Base-by-base conservation (phyloP, 1,284 basidiomycete species). In the Volvariella volvacea region DNA sequence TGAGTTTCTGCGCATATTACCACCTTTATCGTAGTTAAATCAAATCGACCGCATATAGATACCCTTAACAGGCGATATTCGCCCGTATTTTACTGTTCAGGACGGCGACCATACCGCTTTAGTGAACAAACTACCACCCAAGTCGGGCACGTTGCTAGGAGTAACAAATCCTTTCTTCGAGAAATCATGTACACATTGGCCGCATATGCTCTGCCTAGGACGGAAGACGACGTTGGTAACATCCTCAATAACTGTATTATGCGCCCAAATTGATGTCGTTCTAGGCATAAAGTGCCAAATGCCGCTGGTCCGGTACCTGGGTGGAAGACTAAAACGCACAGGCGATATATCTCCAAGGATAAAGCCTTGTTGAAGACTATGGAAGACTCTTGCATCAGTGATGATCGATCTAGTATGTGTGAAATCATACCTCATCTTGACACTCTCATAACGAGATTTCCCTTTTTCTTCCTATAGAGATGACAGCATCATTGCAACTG, bases 131-230 rank as follows among this genome's bases (percentile, higher is more conserved):
- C 80, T 88, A 38, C 82, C 90, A 50, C 94, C 95, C 0, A 85
- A 86, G 55, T 68, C 87, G 0, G 95, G 94, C 0, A 67, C 92
- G 0, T 60, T 98, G 1, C 66, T 98, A 1, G 93, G 95, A 7
- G 91, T 94, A 1, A 98, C 95, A 6, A 99, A 98, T 56, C 95
- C 95, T 0, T 88, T 95, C 58, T 92, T 98, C 52, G 83, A 89
- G 49, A 86, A 85, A 49, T 82, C 84, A 1, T 95, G 92, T 52
- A 73, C 77, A 4, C 91, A 96, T 63, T 98, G 94, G 92, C 92
- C 93, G 1, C 92, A 99, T 63, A 70, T 91, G 1, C 66, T 93
- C 21, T 86, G 83, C 48, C 66, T 88, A 22, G 81, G 83, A 30
- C 64, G 66, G 44, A 63, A 62, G 31, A 52, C 57, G 14, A 55